Evolutionary conservation across 495 filamentous ascomycete species (phyloP).

Genomic region (Penicillium paradoxum): DNA sequence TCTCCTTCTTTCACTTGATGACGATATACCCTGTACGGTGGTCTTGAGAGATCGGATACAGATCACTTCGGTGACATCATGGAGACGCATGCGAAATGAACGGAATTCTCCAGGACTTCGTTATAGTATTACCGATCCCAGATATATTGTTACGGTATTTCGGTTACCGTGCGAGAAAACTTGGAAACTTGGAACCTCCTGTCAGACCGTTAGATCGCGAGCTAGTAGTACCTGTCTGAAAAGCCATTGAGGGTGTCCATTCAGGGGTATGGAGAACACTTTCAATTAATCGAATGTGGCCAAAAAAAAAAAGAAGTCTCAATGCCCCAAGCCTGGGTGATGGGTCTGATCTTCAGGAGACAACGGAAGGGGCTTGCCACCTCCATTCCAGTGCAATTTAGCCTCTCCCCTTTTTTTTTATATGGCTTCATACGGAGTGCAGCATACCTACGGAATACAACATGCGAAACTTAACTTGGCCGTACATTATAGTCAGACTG

Average conservation of each 20-base stretch:
- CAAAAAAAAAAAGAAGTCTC: neutral
- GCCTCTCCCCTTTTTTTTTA: neutral
- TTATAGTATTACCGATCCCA: neutral
- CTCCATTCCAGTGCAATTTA: constrained; percentile 13
- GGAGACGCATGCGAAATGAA: constrained; percentile 11
- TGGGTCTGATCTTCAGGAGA: constrained; percentile 25
- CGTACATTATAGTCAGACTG: neutral
- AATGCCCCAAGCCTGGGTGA: neutral
- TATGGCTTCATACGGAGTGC: no score
- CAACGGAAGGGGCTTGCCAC: constrained; percentile 13
- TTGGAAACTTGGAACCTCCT: neutral
- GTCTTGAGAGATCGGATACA: neutral
- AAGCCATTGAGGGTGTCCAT: neutral
- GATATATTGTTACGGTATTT: neutral
- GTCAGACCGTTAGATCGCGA: neutral
- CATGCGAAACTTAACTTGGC: no score
- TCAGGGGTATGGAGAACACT: neutral
- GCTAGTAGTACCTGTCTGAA: neutral
- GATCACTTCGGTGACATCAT: constrained; percentile 25
- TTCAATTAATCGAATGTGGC: neutral
- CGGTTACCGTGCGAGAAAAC: neutral
- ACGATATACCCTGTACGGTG: neutral
- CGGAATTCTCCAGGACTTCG: neutral
- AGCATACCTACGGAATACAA: neutral
- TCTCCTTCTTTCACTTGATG: neutral